These are phyloP conservation scores for Dictyostelium capitatum DNA, from an alignment of 78 protist species.

Conservation along the genomic window DNA sequence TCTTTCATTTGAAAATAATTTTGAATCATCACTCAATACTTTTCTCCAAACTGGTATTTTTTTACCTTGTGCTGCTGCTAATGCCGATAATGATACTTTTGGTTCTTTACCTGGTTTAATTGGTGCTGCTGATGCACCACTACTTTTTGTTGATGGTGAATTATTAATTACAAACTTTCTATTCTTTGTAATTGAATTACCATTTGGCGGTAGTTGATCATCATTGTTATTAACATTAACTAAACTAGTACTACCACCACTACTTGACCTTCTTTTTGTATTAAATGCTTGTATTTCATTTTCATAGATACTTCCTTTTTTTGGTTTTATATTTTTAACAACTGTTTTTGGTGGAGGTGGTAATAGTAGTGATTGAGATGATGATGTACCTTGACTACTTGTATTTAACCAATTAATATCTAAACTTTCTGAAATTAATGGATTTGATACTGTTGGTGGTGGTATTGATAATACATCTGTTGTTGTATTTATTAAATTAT, in stretches of 20 bases:
- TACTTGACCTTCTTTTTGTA: constrained; percentile 2
- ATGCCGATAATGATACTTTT: constrained; percentile 3
- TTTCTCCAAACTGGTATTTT: constrained; percentile 76
- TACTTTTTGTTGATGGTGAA: too few species aligned
- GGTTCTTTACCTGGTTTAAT: not conserved
- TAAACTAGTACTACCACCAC: not conserved
- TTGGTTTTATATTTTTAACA: constrained; percentile 10
- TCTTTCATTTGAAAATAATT: constrained; percentile 73
- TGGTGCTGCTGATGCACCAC: too few species aligned
- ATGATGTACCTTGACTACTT: too few species aligned
- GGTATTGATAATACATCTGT: not conserved
- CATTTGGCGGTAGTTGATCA: not conserved
- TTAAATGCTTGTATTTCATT: constrained; percentile 17
- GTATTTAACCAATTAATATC: constrained; percentile 13
- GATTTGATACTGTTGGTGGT: constrained; percentile 1
- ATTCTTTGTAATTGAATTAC: not conserved
- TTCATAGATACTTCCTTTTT: constrained; percentile 32
- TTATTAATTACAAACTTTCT: too few species aligned
- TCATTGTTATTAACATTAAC: not conserved
- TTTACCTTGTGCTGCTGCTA: constrained; percentile 13
- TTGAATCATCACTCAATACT: constrained; percentile 62
- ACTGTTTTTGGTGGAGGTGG: constrained; percentile 49
- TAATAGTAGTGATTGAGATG: not conserved
- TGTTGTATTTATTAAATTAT: not conserved
- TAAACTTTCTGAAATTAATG: not conserved